Evolutionary conservation across 2,329 filamentous ascomycete genomes (phyloP).

Genomic region (Monilinia polystroma): DNA sequence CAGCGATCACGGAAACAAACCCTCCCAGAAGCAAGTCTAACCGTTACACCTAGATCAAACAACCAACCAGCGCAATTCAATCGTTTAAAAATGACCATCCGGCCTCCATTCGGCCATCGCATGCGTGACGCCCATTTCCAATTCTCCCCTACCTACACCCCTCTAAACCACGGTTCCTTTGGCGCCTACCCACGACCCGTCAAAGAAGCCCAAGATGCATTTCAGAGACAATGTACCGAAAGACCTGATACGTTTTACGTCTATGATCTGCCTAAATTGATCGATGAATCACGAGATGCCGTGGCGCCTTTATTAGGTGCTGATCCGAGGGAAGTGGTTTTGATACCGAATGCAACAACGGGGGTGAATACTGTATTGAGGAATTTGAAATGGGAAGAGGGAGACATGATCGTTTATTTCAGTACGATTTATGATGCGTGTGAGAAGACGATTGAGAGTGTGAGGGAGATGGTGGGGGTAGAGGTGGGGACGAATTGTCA

Average conservation of each 20-base stretch:
- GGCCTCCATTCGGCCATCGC: conserved; percentile 31
- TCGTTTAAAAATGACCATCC: conserved; percentile 1
- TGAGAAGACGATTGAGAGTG: conserved; percentile 68
- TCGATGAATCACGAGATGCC: conserved; percentile 63
- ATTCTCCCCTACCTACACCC: conserved; percentile 33
- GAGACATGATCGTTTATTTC: conserved; percentile 75
- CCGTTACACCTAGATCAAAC: background rate
- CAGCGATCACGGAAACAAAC: background rate
- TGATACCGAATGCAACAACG: conserved; percentile 77
- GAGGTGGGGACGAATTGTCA: conserved; percentile 44
- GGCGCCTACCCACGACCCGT: conserved; percentile 69
- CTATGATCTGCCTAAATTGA: conserved; percentile 59
- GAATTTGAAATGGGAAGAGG: conserved; percentile 62
- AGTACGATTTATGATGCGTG: conserved; percentile 76
- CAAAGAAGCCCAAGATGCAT: conserved; percentile 57
- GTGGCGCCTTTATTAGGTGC: conserved; percentile 66
- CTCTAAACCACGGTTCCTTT: conserved; percentile 61
- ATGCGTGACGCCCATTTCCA: conserved; percentile 33
- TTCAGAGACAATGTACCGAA: conserved; percentile 64
- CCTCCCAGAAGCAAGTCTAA: background rate
- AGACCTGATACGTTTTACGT: conserved; percentile 74
- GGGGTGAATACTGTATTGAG: conserved; percentile 75
- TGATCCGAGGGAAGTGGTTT: conserved; percentile 64
- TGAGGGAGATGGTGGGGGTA: conserved; percentile 43
- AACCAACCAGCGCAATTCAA: background rate